phyloP scores from a whole-genome alignment of 768 basidiomycete species.

The Cystoderma amianthinum region DNA sequence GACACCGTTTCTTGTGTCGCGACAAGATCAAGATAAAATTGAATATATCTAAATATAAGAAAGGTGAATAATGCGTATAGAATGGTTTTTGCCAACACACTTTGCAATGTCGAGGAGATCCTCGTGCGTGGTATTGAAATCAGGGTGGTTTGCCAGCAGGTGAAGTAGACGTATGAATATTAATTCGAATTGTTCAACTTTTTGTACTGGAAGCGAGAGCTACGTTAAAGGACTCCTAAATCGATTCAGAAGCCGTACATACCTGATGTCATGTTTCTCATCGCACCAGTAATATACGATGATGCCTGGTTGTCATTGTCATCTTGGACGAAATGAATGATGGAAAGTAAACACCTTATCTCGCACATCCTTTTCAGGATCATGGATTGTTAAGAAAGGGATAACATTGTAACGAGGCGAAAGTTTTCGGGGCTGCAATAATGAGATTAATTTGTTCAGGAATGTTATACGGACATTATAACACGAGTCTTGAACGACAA shows the following conservation, averaged over 20 bases:
- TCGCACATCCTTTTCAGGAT: conserved; percentile 82
- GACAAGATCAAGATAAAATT: conserved; percentile 79
- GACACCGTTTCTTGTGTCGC: conserved; percentile 77
- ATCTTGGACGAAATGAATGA: neutral
- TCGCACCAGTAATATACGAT: conserved; percentile 45
- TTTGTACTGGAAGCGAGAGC: conserved; percentile 29
- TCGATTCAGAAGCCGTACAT: conserved; percentile 1
- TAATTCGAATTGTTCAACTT: conserved; percentile 68
- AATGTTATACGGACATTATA: conserved; percentile 81
- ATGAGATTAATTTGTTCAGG: conserved; percentile 62
- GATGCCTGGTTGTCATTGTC: conserved; percentile 32
- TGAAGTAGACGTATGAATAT: conserved; percentile 84
- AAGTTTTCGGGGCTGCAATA: conserved; percentile 61
- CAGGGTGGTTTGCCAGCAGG: conserved; percentile 90
- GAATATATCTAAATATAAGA: conserved; percentile 60
- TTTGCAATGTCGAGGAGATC: conserved; percentile 74
- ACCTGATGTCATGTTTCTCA: conserved; percentile 42
- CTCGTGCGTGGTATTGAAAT: conserved; percentile 65
- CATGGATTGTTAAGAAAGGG: conserved; percentile 84
- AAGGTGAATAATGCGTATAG: conserved; percentile 5
- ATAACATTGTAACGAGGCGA: conserved; percentile 73
- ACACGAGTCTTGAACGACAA: conserved; percentile 83
- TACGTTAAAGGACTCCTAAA: neutral
- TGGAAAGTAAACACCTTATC: conserved; percentile 40
- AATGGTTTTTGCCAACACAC: too few relatives aligned